These are phyloP conservation scores for Prunus padus DNA, from an alignment of 306 rosid species.

Conservation along the genomic window DNA sequence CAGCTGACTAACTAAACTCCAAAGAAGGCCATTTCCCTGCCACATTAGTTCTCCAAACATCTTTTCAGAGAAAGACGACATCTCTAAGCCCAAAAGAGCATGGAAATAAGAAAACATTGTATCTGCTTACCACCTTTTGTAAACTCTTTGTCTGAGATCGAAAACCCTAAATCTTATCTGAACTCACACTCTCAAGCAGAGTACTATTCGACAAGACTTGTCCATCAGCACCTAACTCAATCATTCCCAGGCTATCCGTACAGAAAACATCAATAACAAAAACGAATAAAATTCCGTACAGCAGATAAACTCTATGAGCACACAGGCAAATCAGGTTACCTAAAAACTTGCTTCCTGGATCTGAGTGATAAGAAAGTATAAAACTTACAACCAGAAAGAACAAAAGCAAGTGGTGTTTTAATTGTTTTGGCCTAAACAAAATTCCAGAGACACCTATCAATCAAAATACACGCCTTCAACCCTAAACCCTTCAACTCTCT, in stretches of 20 bases:
- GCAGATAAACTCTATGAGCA: not conserved
- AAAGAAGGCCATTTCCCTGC: not conserved
- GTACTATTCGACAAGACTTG: not conserved
- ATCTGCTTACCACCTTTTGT: not conserved
- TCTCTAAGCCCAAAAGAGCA: not conserved
- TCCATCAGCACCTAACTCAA: not conserved
- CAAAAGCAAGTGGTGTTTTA: not conserved
- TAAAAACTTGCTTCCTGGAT: not conserved
- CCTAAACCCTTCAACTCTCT: not conserved
- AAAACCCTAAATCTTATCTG: not conserved
- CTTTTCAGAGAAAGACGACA: not conserved
- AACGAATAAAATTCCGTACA: not conserved
- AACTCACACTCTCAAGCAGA: not conserved
- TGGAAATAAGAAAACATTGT: not conserved
- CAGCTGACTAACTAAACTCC: not conserved
- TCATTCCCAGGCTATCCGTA: not conserved
- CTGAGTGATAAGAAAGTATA: not conserved
- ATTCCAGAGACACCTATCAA: not conserved
- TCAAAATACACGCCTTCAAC: not conserved
- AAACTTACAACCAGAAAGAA: not conserved
- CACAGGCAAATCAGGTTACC: not conserved
- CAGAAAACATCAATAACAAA: not conserved
- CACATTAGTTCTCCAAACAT: too few relatives aligned
- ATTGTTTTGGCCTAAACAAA: not conserved
- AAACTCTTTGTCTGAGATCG: not conserved